Percentiles rank a stretch among this genome's conserved stretches.
Conservation (phyloP, 2,329 filamentous ascomycete species). For the Aureobasidium melanogenum region DNA sequence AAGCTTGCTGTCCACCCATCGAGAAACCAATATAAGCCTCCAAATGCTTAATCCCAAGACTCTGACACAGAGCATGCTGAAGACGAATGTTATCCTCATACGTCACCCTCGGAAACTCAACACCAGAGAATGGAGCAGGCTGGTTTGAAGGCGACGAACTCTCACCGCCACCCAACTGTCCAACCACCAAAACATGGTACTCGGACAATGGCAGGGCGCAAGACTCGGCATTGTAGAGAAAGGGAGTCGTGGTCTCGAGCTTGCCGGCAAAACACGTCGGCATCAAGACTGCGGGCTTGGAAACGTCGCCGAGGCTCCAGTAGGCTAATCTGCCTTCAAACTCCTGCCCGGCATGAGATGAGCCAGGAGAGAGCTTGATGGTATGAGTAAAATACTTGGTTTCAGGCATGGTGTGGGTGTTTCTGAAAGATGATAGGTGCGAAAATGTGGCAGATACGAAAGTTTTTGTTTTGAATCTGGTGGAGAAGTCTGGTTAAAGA, state of each 20-base stretch:
- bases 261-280: constrained; percentile 48
- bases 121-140: constrained; percentile 20
- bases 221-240: constrained; percentile 29
- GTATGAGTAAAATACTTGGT: constrained; percentile 21
- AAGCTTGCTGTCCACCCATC: constrained; percentile 48
- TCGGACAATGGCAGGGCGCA: constrained; percentile 31
- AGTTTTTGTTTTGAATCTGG: neutral
- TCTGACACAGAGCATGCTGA: constrained; percentile 37
- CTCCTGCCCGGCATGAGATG: constrained; percentile 17
- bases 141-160: constrained; percentile 46
- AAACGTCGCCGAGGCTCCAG: constrained; percentile 33
- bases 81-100: constrained; percentile 46
- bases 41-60: constrained; percentile 35
- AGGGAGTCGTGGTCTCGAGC: constrained; percentile 42
- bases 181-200: constrained; percentile 44
- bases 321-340: constrained; percentile 31
- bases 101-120: constrained; percentile 36
- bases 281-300: constrained; percentile 37
- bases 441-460: neutral
- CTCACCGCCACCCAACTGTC: constrained; percentile 46
- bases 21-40: constrained; percentile 46
- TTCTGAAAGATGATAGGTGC: neutral
- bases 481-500: constrained; percentile 3
- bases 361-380: constrained; percentile 19
- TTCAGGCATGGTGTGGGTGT: constrained; percentile 15